Conservation (phyloP, 78 protist genomes). For the Salpingoeca rosetta region DNA sequence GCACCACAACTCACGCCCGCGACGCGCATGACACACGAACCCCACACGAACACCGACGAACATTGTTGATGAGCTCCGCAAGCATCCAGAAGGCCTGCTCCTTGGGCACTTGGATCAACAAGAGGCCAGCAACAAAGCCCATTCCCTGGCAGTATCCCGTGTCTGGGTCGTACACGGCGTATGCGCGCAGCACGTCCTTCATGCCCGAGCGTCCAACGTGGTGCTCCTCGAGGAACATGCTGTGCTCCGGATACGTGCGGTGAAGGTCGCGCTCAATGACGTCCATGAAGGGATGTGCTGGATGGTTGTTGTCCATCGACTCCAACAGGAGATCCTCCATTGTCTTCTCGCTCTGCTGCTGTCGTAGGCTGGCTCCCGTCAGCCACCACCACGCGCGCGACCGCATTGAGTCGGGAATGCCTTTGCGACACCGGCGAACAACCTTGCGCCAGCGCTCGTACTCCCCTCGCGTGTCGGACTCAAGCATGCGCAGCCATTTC, state of each 20-base stretch:
- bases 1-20: too few relatives aligned
- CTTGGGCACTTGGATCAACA: conserved; percentile 49
- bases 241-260: conserved; percentile 47
- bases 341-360: conserved; percentile 26
- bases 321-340: conserved; percentile 8
- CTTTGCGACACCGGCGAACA: conserved; percentile 26
- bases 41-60: too few relatives aligned
- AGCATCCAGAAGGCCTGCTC: conserved; percentile 1
- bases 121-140: conserved; percentile 54
- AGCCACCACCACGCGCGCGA: conserved; percentile 29
- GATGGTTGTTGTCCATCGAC: not conserved
- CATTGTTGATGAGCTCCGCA: not conserved
- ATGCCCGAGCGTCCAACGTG: conserved; percentile 38
- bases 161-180: conserved; percentile 41
- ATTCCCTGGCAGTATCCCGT: conserved; percentile 67
- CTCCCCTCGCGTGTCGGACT: not conserved
- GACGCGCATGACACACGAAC: too few relatives aligned
- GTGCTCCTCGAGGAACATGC: conserved; percentile 35
- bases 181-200: conserved; percentile 45
- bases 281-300: conserved; percentile 4
- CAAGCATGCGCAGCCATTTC: not conserved
- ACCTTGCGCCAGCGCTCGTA: not conserved
- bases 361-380: conserved; percentile 6
- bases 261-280: conserved; percentile 42
- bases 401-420: conserved; percentile 40